These are phyloP conservation scores for Paratinospora sagittata DNA, from an alignment of 164 flowering plant genomes.

Conservation along the genomic window DNA sequence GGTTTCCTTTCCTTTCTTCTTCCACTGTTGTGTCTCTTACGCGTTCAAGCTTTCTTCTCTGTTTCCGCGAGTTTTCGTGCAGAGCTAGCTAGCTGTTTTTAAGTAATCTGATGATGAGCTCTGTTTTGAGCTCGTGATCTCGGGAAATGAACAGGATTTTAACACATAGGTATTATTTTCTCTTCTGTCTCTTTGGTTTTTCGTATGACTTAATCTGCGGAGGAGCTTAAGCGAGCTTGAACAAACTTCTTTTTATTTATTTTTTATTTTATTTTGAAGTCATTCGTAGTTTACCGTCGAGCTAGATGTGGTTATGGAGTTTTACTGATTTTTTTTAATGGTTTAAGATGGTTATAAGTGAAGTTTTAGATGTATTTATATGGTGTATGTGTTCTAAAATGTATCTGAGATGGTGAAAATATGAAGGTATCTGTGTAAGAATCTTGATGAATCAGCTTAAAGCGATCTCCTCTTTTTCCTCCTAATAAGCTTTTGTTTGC, in stretches of 20 bases:
- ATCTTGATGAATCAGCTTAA: too few species aligned
- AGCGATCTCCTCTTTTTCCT: background rate
- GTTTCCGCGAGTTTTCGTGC: background rate
- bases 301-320: background rate
- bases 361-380: background rate
- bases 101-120: background rate
- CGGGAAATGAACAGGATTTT: background rate
- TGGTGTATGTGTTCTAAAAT: background rate
- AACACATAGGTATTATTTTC: constrained; percentile 10
- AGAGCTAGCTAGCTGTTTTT: background rate
- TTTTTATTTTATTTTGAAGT: background rate
- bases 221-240: background rate
- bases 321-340: background rate
- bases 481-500: background rate
- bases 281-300: too few species aligned
- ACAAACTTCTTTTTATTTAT: background rate
- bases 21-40: background rate
- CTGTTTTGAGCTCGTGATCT: constrained; percentile 7
- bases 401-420: too few species aligned
- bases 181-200: background rate
- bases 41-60: constrained; percentile 9
- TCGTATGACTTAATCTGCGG: background rate
- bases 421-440: too few species aligned
- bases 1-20: too few species aligned
- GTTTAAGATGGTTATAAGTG: background rate